Evolutionary conservation across 176 grass and related monocot species (phyloP), one percentile per base, ranked within the genome.

Genomic region (Avena sativa): DNA sequence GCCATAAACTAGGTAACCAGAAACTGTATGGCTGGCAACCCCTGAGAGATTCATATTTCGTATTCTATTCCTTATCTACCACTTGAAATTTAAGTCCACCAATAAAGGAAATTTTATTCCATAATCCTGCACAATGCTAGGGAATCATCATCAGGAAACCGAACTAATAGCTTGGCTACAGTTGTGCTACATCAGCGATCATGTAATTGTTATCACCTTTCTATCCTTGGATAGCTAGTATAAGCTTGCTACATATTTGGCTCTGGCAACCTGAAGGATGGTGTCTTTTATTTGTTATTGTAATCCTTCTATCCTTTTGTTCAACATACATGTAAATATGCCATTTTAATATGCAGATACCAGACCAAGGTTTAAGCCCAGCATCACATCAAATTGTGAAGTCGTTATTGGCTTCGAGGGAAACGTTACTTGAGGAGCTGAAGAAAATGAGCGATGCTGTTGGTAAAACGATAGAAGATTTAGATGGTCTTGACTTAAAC

Each of bases 361-460:
- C 95, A 79, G 92, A 93, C 67, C 92, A 94, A 84, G 83, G 85
- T 71, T 90, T 88, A 89, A 76, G 85, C 63, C 85, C 92, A 81
- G 91, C 88, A 84, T 83, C 92, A 66, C 87, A 94, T 65, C 89
- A 96, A 36, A 93, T 91, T 44, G 81, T 96, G 17, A 96, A 94
- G 78, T 89, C 89, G 48, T 80, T 99, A 64, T 85, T 96, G 85
- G 80, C 85, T 89, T 99, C 97, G 61, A 92, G 94, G 53, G 92
- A 87, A 86, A 83, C 89, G 65, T 90, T 99, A 84, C 89, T 99
- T 73, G 94, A 91, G 87, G 92, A 96, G 87, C 86, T 94, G 17
- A 87, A 90, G 80, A 96, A 93, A 72, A 87, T 94, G 12, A 92
- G 97, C 86, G 63, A 77, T 87, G 89, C 90, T 87, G 79, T 96